phyloP scores from a whole-genome alignment of 495 filamentous ascomycete species.

The Aspergillus leporis region DNA sequence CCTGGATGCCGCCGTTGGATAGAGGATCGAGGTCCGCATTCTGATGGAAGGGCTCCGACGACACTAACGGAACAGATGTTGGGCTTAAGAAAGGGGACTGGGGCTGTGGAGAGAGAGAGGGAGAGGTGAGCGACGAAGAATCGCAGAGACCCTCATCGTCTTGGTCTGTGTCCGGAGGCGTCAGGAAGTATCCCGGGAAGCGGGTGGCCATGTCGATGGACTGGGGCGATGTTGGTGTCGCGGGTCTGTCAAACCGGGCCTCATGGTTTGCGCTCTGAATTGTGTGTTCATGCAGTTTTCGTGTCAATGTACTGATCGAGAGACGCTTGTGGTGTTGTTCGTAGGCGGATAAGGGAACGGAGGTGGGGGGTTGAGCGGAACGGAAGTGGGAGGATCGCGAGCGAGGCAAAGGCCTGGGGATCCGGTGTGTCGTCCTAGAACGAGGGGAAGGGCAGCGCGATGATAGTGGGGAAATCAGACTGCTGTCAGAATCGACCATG shows the following conservation, averaged over 20 bases:
- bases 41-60: slow-evolving; percentile 17
- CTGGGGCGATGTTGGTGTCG: slow-evolving; percentile 17
- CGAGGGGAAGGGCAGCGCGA: slow-evolving; percentile 50
- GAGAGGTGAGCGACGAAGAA: slow-evolving; percentile 28
- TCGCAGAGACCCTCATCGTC: slow-evolving; percentile 38
- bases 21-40: slow-evolving; percentile 12
- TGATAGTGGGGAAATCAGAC: slow-evolving; percentile 44
- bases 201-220: slow-evolving; percentile 14
- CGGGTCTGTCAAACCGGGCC: slow-evolving; percentile 8
- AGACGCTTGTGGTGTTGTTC: slow-evolving; percentile 42
- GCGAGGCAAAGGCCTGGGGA: slow-evolving; percentile 33
- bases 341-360: slow-evolving; percentile 43
- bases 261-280: slow-evolving; percentile 28
- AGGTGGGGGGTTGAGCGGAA: slow-evolving; percentile 42
- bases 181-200: slow-evolving; percentile 39
- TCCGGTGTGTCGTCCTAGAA: slow-evolving; percentile 32
- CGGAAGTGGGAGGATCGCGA: slow-evolving; percentile 39
- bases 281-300: slow-evolving; percentile 49
- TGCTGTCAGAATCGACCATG: slow-evolving; percentile 28
- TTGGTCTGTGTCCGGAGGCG: slow-evolving; percentile 46
- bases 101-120: slow-evolving; percentile 19
- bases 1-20: neutral
- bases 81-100: slow-evolving; percentile 37
- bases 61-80: slow-evolving; percentile 30
- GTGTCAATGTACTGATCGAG: slow-evolving; percentile 45